Conservation (phyloP, 2,329 filamentous ascomycete species). For the Diaporthe australafricana region DNA sequence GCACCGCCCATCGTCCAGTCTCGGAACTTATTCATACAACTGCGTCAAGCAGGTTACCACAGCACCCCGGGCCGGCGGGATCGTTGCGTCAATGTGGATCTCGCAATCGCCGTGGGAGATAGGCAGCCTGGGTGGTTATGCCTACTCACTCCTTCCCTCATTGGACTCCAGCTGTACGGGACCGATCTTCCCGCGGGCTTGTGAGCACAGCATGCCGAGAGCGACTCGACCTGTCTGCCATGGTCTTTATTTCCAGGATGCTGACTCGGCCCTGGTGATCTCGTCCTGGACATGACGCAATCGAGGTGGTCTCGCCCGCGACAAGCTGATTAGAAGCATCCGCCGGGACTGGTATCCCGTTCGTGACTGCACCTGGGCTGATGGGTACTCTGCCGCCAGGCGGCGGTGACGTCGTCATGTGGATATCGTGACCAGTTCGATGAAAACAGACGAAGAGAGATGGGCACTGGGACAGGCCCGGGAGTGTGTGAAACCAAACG, state of each 20-base stretch:
- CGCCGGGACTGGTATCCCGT: background rate
- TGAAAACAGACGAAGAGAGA: background rate
- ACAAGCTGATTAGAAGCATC: background rate
- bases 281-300: constrained; percentile 26
- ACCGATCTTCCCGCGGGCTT: background rate
- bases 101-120: background rate
- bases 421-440: background rate
- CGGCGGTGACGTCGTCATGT: background rate
- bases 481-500: background rate
- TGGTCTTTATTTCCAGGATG: constrained; percentile 14
- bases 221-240: background rate
- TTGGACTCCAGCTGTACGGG: background rate
- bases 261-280: constrained; percentile 30
- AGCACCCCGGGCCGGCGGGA: background rate
- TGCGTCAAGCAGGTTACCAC: background rate
- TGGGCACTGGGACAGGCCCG: background rate
- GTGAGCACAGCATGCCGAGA: background rate
- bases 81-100: background rate
- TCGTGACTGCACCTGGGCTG: background rate
- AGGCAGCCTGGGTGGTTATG: background rate
- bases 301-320: background rate
- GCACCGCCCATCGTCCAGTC: background rate
- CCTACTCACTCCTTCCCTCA: background rate
- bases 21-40: constrained; percentile 3
- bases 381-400: background rate